Evolutionary conservation across 106 monocot genomes (phyloP).

Genomic region (Dendrobium chrysotoxum): DNA sequence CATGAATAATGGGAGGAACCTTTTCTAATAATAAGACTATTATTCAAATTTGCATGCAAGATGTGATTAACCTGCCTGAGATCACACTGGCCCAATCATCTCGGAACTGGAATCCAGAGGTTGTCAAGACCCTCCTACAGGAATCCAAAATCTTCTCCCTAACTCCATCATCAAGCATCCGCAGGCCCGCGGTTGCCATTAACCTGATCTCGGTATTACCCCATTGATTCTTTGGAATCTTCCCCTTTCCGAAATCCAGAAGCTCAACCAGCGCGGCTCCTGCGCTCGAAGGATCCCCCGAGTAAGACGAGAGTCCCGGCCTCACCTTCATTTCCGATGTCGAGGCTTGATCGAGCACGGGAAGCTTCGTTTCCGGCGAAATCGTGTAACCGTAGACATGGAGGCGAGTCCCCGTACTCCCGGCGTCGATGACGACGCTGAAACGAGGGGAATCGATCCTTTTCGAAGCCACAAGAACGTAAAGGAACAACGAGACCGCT

Average conservation of each 20-base stretch:
- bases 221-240: slow-evolving; percentile 48
- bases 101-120: slow-evolving; percentile 57
- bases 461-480: slow-evolving; percentile 11
- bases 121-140: slow-evolving; percentile 57
- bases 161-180: slow-evolving; percentile 45
- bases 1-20: neutral
- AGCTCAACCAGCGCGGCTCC: slow-evolving; percentile 45
- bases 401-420: slow-evolving; percentile 85
- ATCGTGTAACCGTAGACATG: slow-evolving; percentile 45
- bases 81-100: slow-evolving; percentile 80
- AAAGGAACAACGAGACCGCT: slow-evolving; percentile 16
- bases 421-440: slow-evolving; percentile 66
- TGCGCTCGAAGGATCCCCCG: slow-evolving; percentile 31
- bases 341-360: slow-evolving; percentile 30
- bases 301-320: slow-evolving; percentile 67
- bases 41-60: neutral
- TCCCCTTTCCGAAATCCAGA: slow-evolving; percentile 64
- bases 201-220: slow-evolving; percentile 57
- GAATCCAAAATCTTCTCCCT: slow-evolving; percentile 63
- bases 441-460: slow-evolving; percentile 14
- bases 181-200: slow-evolving; percentile 81
- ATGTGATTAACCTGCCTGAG: slow-evolving; percentile 53
- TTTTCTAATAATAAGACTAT: no score
- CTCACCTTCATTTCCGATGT: slow-evolving; percentile 52
- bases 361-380: slow-evolving; percentile 7